Conservation (phyloP, 305 asterid genomes). For the Withania somnifera region DNA sequence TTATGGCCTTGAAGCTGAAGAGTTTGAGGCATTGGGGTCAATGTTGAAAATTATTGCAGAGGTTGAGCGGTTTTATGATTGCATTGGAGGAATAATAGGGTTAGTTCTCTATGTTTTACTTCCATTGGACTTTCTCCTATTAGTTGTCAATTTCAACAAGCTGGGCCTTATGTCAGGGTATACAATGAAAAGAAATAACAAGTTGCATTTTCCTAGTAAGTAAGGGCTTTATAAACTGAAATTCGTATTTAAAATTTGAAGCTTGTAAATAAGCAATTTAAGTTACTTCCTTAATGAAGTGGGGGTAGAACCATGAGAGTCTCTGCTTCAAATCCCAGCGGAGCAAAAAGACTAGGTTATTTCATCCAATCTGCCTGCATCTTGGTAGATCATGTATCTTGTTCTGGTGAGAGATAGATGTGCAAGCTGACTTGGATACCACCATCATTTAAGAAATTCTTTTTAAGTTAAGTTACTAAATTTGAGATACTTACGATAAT, state of each 20-base stretch:
- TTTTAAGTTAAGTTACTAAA: background rate
- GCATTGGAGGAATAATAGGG: conserved; percentile 97
- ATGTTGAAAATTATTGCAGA: conserved; percentile 71
- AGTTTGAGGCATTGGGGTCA: conserved; percentile 43
- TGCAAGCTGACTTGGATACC: background rate
- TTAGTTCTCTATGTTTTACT: conserved; percentile 25
- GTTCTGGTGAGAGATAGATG: background rate
- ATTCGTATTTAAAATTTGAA: background rate
- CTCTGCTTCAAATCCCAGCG: background rate
- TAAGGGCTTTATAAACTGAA: background rate
- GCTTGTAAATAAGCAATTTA: background rate
- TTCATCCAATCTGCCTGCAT: background rate
- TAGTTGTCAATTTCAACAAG: background rate
- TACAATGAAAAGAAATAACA: background rate
- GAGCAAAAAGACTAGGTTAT: background rate
- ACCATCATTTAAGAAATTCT: background rate
- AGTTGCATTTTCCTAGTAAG: background rate
- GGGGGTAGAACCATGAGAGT: background rate
- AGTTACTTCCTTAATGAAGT: background rate
- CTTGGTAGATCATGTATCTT: background rate
- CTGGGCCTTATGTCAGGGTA: background rate
- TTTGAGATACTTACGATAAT: background rate
- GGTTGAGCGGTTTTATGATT: conserved; percentile 78
- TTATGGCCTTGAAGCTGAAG: conserved; percentile 29
- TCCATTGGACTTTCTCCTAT: background rate